Base-by-base conservation (phyloP, 148 eudicot genomes). In the Vaccinium darrowii region DNA sequence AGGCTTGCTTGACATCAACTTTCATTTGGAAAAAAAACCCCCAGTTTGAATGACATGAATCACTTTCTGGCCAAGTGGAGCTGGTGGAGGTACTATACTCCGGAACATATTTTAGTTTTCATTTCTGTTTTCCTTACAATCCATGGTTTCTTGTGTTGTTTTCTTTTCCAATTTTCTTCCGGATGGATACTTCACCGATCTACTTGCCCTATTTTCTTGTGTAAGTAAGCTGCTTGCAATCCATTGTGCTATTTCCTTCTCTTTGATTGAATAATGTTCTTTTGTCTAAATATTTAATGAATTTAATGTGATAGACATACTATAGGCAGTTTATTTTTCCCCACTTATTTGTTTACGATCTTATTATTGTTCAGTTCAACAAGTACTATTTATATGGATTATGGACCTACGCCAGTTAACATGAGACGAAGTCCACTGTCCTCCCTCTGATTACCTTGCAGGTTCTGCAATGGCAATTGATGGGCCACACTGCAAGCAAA, bases 391-490 rank as follows among this genome's bases (percentile, higher is more conserved):
- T 7, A 49, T 13, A 43, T 49, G 18, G 10, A 51, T 7, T 13
- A 43, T 49, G 18, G 10, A 51, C 15, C 15, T 50, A 21, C 1
- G 27, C 7, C 57, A 78, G 27, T 78, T 51, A 11, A 23, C 33
- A 25, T 7, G n/a, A 53, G 54, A 52, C 0, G 3, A 77, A 77
- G 39, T n/a, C 16, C 36, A 82, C 51, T 50, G 13, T 51, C 23
- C 43, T 52, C 47, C 2, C 33, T 73, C 39, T 49, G 65, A 58
- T 43, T 27, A 54, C 47, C 75, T 18, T 62, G 47, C 81, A 86
- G 84, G 81, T 86, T 76, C 76, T 82, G 81, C 81, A 63, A 12
- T 63, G 76, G 81, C 84, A 73, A 9, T 76, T 86, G 76, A 8
- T 86, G 43, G 84, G 67, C 82, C 84, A 76, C 52, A 82, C 81